These are phyloP conservation scores for Chytriomyces hyalinus DNA, from an alignment of 192 early-diverging fungal genomes.

Conservation along the genomic window DNA sequence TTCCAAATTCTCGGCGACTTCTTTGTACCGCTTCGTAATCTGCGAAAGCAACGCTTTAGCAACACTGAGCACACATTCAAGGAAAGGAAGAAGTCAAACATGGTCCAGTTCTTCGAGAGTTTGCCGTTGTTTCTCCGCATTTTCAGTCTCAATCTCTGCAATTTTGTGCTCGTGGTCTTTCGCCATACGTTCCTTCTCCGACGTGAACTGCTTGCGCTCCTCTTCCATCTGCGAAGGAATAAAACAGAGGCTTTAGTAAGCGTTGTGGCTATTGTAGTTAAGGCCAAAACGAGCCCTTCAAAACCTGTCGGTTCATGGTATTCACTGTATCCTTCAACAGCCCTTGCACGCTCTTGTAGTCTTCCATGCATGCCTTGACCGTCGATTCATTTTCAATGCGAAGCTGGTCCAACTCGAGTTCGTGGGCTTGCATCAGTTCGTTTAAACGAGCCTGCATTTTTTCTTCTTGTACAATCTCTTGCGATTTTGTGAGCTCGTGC, in stretches of 20 bases:
- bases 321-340: slow-evolving; percentile 28
- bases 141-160: slow-evolving; percentile 12
- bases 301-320: slow-evolving; percentile 16
- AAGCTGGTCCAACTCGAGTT: slow-evolving; percentile 29
- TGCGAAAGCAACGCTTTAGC: not conserved
- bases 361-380: slow-evolving; percentile 25
- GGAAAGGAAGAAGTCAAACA: not conserved
- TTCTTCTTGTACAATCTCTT: slow-evolving; percentile 17
- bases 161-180: slow-evolving; percentile 16
- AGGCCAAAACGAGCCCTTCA: not conserved
- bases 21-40: slow-evolving; percentile 32
- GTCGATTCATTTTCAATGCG: slow-evolving; percentile 19
- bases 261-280: not conserved
- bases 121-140: not conserved
- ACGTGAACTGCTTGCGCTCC: not conserved
- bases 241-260: not conserved
- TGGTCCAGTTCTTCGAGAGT: slow-evolving; percentile 22
- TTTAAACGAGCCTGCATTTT: slow-evolving; percentile 1
- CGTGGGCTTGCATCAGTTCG: slow-evolving; percentile 14
- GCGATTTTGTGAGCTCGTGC: slow-evolving; percentile 14
- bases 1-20: slow-evolving; percentile 37
- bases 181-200: slow-evolving; percentile 31
- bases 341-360: not conserved
- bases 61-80: too few species aligned
- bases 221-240: slow-evolving; percentile 23